phyloP scores from a whole-genome alignment of 352 stramenopile genomes.

The Phytopythium montanum region DNA sequence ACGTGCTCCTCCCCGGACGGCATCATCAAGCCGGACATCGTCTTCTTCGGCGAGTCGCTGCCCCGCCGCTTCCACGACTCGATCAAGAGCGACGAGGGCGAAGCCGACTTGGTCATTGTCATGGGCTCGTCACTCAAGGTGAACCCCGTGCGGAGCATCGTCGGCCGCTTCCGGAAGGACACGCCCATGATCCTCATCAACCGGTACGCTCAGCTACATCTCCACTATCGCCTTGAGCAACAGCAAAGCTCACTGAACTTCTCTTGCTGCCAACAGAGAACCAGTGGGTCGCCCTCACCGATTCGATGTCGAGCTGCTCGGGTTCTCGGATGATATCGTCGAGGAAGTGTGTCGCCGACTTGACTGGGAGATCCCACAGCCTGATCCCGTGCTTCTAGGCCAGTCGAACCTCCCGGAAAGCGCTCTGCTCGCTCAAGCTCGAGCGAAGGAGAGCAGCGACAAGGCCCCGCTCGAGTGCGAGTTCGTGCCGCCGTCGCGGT shows the following conservation, averaged over 20 bases:
- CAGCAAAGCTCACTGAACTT: not conserved
- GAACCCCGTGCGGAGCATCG: conserved; percentile 91
- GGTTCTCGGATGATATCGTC: conserved; percentile 84
- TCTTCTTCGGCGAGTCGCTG: conserved; percentile 97
- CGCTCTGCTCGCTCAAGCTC: not conserved
- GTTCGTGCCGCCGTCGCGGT: conserved; percentile 61
- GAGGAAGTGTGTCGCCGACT: conserved; percentile 74
- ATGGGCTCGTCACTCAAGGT: conserved; percentile 97
- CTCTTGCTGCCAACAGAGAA: conserved; percentile 29
- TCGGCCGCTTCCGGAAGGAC: conserved; percentile 75
- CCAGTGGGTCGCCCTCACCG: conserved; percentile 77
- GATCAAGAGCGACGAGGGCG: conserved; percentile 72
- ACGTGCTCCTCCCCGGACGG: conserved; percentile 70
- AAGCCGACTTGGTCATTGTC: conserved; percentile 97
- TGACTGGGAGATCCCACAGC: conserved; percentile 72
- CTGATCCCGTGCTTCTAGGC: conserved; percentile 56
- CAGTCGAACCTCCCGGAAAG: conserved; percentile 50
- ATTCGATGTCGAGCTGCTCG: conserved; percentile 82
- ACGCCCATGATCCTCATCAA: conserved; percentile 87
- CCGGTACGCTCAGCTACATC: conserved; percentile 22
- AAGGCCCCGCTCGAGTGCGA: conserved; percentile 47
- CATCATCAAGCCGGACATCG: conserved; percentile 97
- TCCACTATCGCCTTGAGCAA: not conserved
- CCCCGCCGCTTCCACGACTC: conserved; percentile 87
- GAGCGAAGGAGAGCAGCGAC: conserved; percentile 5